Evolutionary conservation across 1,284 basidiomycete genomes (phyloP).

Genomic region (Caloboletus inedulis): DNA sequence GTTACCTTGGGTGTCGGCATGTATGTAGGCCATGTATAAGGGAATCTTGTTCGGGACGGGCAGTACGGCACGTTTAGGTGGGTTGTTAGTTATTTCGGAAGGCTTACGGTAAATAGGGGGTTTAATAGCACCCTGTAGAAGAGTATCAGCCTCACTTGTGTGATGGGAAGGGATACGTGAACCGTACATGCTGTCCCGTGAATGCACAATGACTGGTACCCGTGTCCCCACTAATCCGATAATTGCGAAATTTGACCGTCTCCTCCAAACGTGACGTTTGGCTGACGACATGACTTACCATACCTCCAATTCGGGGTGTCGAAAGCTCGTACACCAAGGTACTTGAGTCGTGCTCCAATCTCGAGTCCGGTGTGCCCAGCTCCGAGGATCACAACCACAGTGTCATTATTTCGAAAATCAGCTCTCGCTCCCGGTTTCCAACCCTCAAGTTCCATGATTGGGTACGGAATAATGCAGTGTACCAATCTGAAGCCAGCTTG

Average conservation of each 20-base stretch:
- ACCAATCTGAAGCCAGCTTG: slow-evolving; percentile 28
- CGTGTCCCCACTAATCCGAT: slow-evolving; percentile 27
- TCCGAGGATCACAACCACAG: slow-evolving; percentile 26
- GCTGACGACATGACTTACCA: slow-evolving; percentile 49
- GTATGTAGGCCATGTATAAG: slow-evolving; percentile 59
- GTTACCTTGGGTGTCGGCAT: slow-evolving; percentile 42
- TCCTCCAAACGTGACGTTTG: slow-evolving; percentile 38
- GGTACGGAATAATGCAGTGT: slow-evolving; percentile 33
- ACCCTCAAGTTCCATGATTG: slow-evolving; percentile 40
- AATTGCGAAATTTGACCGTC: slow-evolving; percentile 56
- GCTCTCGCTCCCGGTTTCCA: slow-evolving; percentile 32
- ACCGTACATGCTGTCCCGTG: slow-evolving; percentile 60
- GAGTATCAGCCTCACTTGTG: neutral
- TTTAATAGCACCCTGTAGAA: slow-evolving; percentile 49
- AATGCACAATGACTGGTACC: slow-evolving; percentile 46
- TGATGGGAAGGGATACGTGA: slow-evolving; percentile 7
- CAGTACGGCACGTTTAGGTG: slow-evolving; percentile 1
- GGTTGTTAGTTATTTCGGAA: slow-evolving; percentile 12
- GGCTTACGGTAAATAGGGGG: slow-evolving; percentile 53
- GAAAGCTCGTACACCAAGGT: slow-evolving; percentile 9
- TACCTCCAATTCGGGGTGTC: slow-evolving; percentile 22
- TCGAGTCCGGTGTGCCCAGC: slow-evolving; percentile 15
- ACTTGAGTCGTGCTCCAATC: slow-evolving; percentile 6
- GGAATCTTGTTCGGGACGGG: slow-evolving; percentile 42
- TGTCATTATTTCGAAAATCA: slow-evolving; percentile 40